Evolutionary conservation across 257 asterid species (phyloP), one percentile per base, ranked within the genome.

Genomic region (Phtheirospermum japonicum): DNA sequence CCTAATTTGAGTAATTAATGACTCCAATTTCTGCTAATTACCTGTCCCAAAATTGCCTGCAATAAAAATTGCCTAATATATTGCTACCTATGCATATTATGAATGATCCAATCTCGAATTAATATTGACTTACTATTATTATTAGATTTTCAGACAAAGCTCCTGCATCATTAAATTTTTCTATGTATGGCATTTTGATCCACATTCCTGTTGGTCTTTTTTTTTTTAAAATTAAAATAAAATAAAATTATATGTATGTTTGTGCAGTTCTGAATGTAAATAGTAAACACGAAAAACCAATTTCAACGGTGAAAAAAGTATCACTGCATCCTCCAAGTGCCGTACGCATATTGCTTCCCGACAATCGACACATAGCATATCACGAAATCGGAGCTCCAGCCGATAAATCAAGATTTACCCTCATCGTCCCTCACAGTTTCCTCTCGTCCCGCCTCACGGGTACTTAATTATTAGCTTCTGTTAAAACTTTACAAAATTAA

Each of bases 371-470:
- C 80, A 16, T 88, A 63, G 95, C 98, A 5, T 91, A 88, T 80
- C 79, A 68, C 6, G 93, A 86, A 64, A 56, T 72, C 9, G 96
- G 98, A 51, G 89, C 88, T 80, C 71, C 90, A 34, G 77, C 86
- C 1, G 79, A 80, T 51, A 78, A 67, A 80, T 92, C 98, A 37
- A 74, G 95, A 64, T 76, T 71, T 77, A 75, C 93, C 6, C 2
- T 86, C 2, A 64, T 91, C 4, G 65, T 76, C 26, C 81, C 94
- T 14, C 98, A 88, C 6, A 65, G 85, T 70, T 88, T 84, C 68
- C 83, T 88, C 53, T 88, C 94, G 55, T 88, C 98, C 9, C 83
- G 98, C 45, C 83, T 88, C 39, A 80, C 79, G 58, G 96, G 96
- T 91, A 82, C 23, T 30, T 12, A 43, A 40, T 40, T 40, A 5